Conservation (phyloP, 768 basidiomycete species). For the Suillus spraguei region DNA sequence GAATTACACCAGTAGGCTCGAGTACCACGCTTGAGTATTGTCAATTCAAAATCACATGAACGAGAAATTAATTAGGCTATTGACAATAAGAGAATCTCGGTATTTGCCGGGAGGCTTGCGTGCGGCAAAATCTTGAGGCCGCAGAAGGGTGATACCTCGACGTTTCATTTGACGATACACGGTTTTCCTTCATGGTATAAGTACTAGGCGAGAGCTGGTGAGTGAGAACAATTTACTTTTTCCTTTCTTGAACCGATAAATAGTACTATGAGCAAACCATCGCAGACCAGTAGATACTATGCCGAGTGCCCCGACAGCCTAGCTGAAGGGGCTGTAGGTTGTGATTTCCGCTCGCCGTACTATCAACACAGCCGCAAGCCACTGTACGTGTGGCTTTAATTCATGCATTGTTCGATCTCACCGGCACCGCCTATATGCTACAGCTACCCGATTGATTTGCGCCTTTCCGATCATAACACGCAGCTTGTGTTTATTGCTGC, state of each 20-base stretch:
- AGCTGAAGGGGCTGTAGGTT: background rate
- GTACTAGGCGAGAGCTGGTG: background rate
- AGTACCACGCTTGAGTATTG: no score
- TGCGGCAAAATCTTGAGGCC: background rate
- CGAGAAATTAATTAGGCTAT: no score
- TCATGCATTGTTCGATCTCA: background rate
- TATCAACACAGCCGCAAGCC: background rate
- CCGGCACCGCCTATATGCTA: background rate
- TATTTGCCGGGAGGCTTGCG: background rate
- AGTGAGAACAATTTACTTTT: background rate
- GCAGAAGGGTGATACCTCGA: background rate
- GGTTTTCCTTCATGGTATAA: background rate
- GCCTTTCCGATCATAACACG: background rate
- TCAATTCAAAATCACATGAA: no score
- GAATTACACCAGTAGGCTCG: background rate
- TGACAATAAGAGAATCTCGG: background rate
- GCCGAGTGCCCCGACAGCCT: no score
- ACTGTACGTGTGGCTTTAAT: background rate
- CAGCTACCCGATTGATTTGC: no score
- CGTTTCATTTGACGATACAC: background rate
- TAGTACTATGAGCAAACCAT: background rate
- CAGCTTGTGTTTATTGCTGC: background rate
- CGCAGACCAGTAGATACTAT: background rate
- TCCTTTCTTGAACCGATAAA: background rate
- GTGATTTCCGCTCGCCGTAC: background rate